These are phyloP conservation scores for Arabidopsis suecica DNA, from an alignment of 345 rosid genomes.

Conservation along the genomic window DNA sequence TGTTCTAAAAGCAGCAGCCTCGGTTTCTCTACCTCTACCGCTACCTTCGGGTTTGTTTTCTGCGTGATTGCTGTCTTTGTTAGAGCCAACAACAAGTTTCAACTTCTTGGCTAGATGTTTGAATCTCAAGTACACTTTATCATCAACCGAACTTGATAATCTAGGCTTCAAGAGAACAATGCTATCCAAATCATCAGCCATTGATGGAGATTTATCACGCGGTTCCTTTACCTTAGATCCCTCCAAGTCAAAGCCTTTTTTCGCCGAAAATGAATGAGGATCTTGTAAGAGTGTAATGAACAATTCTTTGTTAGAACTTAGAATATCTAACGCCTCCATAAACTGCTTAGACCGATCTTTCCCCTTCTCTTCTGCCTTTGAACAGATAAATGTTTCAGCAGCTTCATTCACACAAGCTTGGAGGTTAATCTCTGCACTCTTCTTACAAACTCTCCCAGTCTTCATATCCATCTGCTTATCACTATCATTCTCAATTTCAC, in stretches of 20 bases:
- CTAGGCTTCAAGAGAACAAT: slow-evolving; percentile 64
- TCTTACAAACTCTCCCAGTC: slow-evolving; percentile 36
- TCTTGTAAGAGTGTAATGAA: slow-evolving; percentile 72
- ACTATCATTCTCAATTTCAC: slow-evolving; percentile 32
- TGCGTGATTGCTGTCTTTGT: slow-evolving; percentile 44
- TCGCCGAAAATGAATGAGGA: slow-evolving; percentile 70
- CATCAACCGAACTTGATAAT: slow-evolving; percentile 42
- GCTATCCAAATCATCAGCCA: slow-evolving; percentile 40
- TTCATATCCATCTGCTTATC: slow-evolving; percentile 35
- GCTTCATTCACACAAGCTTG: slow-evolving; percentile 58
- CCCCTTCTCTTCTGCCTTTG: slow-evolving; percentile 47
- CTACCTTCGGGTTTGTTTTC: slow-evolving; percentile 39
- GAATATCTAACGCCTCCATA: slow-evolving; percentile 67
- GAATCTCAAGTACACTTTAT: slow-evolving; percentile 52
- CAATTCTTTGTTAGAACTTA: slow-evolving; percentile 75
- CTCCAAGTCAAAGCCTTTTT: slow-evolving; percentile 59
- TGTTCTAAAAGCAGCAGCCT: slow-evolving; percentile 29
- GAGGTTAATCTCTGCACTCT: slow-evolving; percentile 51
- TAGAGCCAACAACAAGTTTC: slow-evolving; percentile 55
- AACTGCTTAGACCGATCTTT: slow-evolving; percentile 63
- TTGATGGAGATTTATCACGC: slow-evolving; percentile 20
- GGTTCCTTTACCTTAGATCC: slow-evolving; percentile 47
- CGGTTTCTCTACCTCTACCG: slow-evolving; percentile 38
- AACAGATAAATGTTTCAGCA: slow-evolving; percentile 63
- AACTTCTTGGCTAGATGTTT: slow-evolving; percentile 65